Evolutionary conservation across 164 flowering plant genomes (phyloP).

Genomic region (Kalanchoe fedtschenkoi): DNA sequence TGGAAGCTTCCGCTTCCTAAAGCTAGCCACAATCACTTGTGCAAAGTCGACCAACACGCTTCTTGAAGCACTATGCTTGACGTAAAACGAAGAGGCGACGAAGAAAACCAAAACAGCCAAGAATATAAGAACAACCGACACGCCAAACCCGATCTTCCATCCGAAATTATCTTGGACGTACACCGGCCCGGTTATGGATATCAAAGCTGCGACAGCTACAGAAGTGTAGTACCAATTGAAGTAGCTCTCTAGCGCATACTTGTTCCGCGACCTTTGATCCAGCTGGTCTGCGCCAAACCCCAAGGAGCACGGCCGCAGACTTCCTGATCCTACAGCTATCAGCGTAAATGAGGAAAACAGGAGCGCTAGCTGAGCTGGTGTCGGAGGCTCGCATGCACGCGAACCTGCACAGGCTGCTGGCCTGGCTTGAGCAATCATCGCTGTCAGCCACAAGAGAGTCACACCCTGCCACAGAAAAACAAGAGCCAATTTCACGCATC

Average conservation of each 20-base stretch:
- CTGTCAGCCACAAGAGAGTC: constrained; percentile 51
- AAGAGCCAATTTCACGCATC: too few species aligned
- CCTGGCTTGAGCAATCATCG: constrained; percentile 33
- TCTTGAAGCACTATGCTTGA: constrained; percentile 27
- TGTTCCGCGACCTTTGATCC: constrained; percentile 25
- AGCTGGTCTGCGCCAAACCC: constrained; percentile 75
- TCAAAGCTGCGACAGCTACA: constrained; percentile 22
- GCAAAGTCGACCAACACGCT: constrained; percentile 41
- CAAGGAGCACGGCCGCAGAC: constrained; percentile 48
- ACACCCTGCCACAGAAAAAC: constrained; percentile 31
- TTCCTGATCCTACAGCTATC: constrained; percentile 61
- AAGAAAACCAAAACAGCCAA: constrained; percentile 30
- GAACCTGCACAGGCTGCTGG: constrained; percentile 28
- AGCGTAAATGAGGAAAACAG: constrained; percentile 29
- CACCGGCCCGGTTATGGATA: constrained; percentile 46
- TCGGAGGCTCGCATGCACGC: constrained; percentile 27
- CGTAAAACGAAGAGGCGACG: constrained; percentile 31
- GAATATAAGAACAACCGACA: constrained; percentile 44
- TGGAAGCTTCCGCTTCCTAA: constrained; percentile 29
- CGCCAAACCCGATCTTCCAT: constrained; percentile 62
- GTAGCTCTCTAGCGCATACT: constrained; percentile 37
- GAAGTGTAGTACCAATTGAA: constrained; percentile 59
- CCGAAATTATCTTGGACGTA: constrained; percentile 57
- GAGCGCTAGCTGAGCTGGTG: constrained; percentile 25
- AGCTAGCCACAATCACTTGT: constrained; percentile 41